Conservation (phyloP, 352 stramenopile species). For the Pythium monospermum region DNA sequence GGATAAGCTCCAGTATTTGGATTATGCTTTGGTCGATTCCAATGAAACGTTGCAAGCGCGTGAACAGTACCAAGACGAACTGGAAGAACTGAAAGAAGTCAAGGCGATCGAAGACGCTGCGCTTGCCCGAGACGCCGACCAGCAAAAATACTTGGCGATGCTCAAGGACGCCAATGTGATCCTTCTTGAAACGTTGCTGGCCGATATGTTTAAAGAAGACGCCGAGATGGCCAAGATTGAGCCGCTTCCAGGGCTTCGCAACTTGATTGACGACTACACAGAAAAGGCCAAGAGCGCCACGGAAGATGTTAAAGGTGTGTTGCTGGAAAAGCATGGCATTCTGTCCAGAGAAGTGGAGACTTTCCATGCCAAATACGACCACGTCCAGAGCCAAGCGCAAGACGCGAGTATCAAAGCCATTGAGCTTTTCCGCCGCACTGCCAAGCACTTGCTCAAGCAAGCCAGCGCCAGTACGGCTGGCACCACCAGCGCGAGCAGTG, state of each 20-base stretch:
- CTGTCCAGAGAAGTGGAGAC: slow-evolving; percentile 54
- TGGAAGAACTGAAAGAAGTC: slow-evolving; percentile 81
- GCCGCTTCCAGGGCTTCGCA: slow-evolving; percentile 83
- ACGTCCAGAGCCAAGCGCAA: slow-evolving; percentile 58
- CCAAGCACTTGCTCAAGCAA: slow-evolving; percentile 75
- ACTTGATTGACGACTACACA: slow-evolving; percentile 88
- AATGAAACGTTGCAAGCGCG: slow-evolving; percentile 70
- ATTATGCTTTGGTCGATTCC: slow-evolving; percentile 88
- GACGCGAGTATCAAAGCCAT: slow-evolving; percentile 74
- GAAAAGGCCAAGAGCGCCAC: slow-evolving; percentile 77
- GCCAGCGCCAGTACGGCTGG: slow-evolving; percentile 28
- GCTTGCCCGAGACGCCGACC: slow-evolving; percentile 63
- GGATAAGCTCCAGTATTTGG: slow-evolving; percentile 90
- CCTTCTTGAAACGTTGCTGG: slow-evolving; percentile 83
- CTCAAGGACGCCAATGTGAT: slow-evolving; percentile 85
- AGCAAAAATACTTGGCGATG: slow-evolving; percentile 74
- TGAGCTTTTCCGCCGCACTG: slow-evolving; percentile 67
- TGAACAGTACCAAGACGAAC: slow-evolving; percentile 89
- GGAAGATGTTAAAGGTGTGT: slow-evolving; percentile 76
- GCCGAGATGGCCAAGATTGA: slow-evolving; percentile 90
- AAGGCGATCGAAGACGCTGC: slow-evolving; percentile 82
- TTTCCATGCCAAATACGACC: slow-evolving; percentile 59
- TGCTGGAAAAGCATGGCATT: slow-evolving; percentile 66
- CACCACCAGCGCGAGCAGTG: slow-evolving; percentile 39
- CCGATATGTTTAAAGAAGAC: slow-evolving; percentile 92